Conservation (phyloP, 306 rosid species). For the Castanospermum australe region DNA sequence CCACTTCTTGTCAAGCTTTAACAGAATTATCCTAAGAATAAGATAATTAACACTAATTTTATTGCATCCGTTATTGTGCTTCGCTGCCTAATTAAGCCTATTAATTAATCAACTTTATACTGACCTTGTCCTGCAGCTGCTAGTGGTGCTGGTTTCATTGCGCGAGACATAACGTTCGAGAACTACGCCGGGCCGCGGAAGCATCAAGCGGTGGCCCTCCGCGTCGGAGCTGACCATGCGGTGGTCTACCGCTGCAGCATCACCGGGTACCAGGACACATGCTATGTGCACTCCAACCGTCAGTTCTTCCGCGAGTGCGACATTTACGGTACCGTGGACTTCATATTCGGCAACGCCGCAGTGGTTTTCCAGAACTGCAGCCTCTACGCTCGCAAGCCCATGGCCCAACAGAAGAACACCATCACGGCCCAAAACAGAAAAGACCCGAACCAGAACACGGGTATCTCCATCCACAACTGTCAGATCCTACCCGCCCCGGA, state of each 20-base stretch:
- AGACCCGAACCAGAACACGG: constrained; percentile 94
- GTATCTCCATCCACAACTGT: constrained; percentile 82
- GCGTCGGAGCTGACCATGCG: constrained; percentile 78
- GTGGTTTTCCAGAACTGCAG: constrained; percentile 82
- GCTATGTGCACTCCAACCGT: constrained; percentile 89
- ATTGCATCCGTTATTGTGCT: too few species aligned
- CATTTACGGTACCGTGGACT: constrained; percentile 76
- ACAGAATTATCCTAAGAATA: not conserved
- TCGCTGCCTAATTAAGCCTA: not conserved
- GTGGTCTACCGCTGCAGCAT: constrained; percentile 74
- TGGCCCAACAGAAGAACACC: constrained; percentile 65
- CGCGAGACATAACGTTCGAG: constrained; percentile 80
- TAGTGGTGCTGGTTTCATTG: constrained; percentile 71
- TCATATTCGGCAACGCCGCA: constrained; percentile 87
- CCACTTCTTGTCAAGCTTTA: not conserved
- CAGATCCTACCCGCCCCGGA: constrained; percentile 57
- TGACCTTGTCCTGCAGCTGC: constrained; percentile 55
- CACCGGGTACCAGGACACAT: constrained; percentile 77
- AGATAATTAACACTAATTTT: not conserved
- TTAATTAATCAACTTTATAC: not conserved
- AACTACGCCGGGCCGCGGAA: constrained; percentile 77
- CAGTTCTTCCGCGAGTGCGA: constrained; percentile 78
- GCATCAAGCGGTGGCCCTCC: constrained; percentile 95
- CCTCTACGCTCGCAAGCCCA: constrained; percentile 76
- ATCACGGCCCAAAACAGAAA: constrained; percentile 93